Evolutionary conservation across 306 rosid species (phyloP), one percentile per base, ranked within the genome.

Genomic region (Delonix regia): DNA sequence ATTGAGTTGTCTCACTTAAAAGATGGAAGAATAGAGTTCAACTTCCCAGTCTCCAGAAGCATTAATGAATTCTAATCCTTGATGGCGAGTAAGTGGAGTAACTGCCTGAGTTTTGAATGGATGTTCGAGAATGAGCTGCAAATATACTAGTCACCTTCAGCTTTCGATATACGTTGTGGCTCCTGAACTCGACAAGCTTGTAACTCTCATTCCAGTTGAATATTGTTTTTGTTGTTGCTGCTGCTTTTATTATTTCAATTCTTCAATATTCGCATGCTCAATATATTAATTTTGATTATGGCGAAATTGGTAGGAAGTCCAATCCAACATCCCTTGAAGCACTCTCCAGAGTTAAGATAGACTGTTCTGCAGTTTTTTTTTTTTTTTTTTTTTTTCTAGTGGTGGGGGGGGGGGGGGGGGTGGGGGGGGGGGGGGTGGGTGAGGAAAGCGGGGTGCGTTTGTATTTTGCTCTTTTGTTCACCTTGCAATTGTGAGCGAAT

Each of bases 1-100:
- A 55, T 74, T 74, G 73, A 62, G 55, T 52, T 25, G 74, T 60
- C 66, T 60, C 66, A 28, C 38, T 75, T 30, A n/a, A 48, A 61
- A 28, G 69, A 42, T 52, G 74, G 48, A 34, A 36, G 42, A 48
- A 48, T 24, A 13, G 38, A 45, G 36, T 24, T 2, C 30, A 45
- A 18, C 69, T 44, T 19, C 49, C 70, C 48, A 36, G 49, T 49
- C 9, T 45, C 36, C 42, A 18, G 38, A 49, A 48, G 34, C 49
- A 21, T 63, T 33, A 14, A 47, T 61, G 39, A 47, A 12, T 21
- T 22, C 67, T 63, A 69, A 16, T 56, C 21, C 2, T 42, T 44
- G 30, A 1, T 44, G 78, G 55, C n/a, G 69, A 62, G 16, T 33
- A 14, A 14, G 18, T 18, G 68, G 44, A 9, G 45, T 25, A 30